Percentiles rank a stretch among this genome's conserved stretches.
Evolutionary conservation across 1,139 yeast genomes (phyloP).

Genomic region (Blastobotrys persicus): DNA sequence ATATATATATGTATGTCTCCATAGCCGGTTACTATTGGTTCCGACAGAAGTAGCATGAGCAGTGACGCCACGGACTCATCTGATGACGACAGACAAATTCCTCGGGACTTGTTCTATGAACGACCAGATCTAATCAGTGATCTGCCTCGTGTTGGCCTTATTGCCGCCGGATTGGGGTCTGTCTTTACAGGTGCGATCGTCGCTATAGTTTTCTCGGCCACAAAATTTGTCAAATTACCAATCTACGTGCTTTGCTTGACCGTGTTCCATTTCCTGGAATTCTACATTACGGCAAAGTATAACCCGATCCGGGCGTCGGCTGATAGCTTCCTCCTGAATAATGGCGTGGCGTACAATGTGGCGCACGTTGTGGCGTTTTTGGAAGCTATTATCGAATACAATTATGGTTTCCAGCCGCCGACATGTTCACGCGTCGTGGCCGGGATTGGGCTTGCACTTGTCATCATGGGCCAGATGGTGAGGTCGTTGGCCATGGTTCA

Average conservation of each 20-base stretch:
- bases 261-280: slow-evolving; percentile 78
- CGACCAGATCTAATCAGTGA: slow-evolving; percentile 2
- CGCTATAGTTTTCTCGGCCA: slow-evolving; percentile 3
- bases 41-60: not conserved
- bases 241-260: slow-evolving; percentile 54
- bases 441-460: slow-evolving; percentile 47
- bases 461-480: slow-evolving; percentile 59
- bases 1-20: too few species aligned
- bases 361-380: slow-evolving; percentile 58
- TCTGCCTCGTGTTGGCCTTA: slow-evolving; percentile 39
- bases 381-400: slow-evolving; percentile 42
- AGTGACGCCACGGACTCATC: not conserved
- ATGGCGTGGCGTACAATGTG: slow-evolving; percentile 59
- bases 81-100: not conserved
- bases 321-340: slow-evolving; percentile 75
- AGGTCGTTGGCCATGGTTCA: slow-evolving; percentile 82
- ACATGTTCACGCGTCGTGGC: slow-evolving; percentile 23
- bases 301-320: slow-evolving; percentile 64
- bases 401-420: slow-evolving; percentile 37
- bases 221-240: slow-evolving; percentile 39
- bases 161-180: slow-evolving; percentile 39
- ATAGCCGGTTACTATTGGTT: not conserved
- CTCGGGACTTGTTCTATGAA: slow-evolving; percentile 11
- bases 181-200: slow-evolving; percentile 19
- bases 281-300: slow-evolving; percentile 68